Evolutionary conservation across 768 basidiomycete species (phyloP), one percentile per base, ranked within the genome.

Genomic region (Dendrothele bispora): DNA sequence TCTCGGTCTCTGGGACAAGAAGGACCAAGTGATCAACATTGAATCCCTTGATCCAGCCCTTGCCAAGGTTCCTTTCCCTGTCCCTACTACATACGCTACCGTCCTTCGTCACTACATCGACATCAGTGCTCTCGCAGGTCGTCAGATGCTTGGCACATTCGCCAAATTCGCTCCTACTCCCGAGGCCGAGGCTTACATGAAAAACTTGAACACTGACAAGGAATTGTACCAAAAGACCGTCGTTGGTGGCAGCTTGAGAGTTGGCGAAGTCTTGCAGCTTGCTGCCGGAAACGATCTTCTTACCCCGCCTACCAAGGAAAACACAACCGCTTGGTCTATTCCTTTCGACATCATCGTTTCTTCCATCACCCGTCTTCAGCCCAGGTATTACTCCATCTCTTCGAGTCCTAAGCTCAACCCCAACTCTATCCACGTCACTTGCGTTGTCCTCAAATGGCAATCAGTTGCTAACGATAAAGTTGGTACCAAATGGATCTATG

Each of bases 21-120:
- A 82, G 61, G 84, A 95, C 64, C 76, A 78, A 30, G 82, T 93
- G 39, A 91, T 99, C 58, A 82, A 85, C 54, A 92, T 99, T 50
- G 93, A 94, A 62, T 95, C 93, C n/a, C 83, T 98, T 50, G 95
- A 99, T 61, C 95, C 97, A 17, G 93, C 95, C 14, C 78, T 99
- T 25, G 95, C 95, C 49, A 98, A 98, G 68, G 95, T 98, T 48
- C 95, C 95, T 15, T 99, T 98, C 86, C 95, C 97, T 11, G 89
- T 94, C 17, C 95, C 95, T 1, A 94, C 95, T 2, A 98, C 95
- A 7, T 98, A 97, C 59, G 81, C 77, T 50, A 88, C 93, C 39
- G 92, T 98, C 53, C 83, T 99, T 52, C 85, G 94, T 29, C 90
- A 98, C 72, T 99, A 99, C 67, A 86, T 98, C 64, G 95, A 99